These are phyloP conservation scores for Naganishia vishniacii DNA, from an alignment of 768 basidiomycete species.

Conservation along the genomic window DNA sequence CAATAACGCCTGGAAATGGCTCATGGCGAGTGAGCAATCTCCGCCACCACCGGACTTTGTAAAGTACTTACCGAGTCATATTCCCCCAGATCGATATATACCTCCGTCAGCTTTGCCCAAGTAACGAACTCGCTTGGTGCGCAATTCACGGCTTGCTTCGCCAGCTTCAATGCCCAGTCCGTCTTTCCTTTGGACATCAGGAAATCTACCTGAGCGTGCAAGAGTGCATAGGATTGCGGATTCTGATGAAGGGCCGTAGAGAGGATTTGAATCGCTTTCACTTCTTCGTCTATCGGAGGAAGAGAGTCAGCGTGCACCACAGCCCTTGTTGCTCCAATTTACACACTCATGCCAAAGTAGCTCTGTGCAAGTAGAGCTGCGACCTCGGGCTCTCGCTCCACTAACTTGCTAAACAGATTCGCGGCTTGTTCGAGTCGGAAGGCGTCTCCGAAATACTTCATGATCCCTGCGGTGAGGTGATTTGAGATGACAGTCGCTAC, in stretches of 20 bases:
- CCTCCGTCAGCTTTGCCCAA: slow-evolving; percentile 94
- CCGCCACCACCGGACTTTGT: not conserved
- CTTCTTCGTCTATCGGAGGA: slow-evolving; percentile 74
- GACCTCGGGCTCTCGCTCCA: slow-evolving; percentile 81
- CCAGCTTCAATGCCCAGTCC: slow-evolving; percentile 86
- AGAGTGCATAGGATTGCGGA: slow-evolving; percentile 85
- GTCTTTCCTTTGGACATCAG: slow-evolving; percentile 74
- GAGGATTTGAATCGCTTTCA: slow-evolving; percentile 95
- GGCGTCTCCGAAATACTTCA: slow-evolving; percentile 95
- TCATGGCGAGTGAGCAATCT: not conserved
- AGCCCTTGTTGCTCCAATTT: not conserved
- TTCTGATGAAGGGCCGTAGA: slow-evolving; percentile 71
- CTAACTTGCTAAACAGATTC: slow-evolving; percentile 86
- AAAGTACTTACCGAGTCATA: slow-evolving; percentile 60
- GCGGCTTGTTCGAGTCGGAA: slow-evolving; percentile 80
- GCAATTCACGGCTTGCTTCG: slow-evolving; percentile 91
- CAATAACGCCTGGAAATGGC: slow-evolving; percentile 59
- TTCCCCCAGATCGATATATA: slow-evolving; percentile 83
- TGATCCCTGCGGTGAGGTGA: slow-evolving; percentile 85
- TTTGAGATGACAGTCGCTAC: slow-evolving; percentile 95
- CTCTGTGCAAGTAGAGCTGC: slow-evolving; percentile 76
- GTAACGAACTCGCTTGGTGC: slow-evolving; percentile 98
- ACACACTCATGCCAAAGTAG: slow-evolving; percentile 96
- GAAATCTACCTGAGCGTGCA: slow-evolving; percentile 93
- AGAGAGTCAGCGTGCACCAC: not conserved